phyloP scores from a whole-genome alignment of 768 basidiomycete genomes.

The Panaeolus papilionaceus region DNA sequence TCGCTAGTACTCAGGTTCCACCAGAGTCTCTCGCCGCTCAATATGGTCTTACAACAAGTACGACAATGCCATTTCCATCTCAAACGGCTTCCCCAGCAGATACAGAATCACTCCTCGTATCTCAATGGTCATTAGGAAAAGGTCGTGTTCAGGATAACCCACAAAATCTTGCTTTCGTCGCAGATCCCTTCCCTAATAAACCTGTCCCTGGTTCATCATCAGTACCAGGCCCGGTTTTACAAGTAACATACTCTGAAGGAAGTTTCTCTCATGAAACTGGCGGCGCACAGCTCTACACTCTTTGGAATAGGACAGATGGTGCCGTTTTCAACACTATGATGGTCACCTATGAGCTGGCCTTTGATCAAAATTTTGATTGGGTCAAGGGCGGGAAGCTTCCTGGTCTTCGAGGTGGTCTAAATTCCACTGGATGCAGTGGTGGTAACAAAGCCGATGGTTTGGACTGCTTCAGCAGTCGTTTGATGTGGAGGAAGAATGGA shows the following conservation, averaged over 20 bases:
- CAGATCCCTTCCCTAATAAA: conserved; percentile 67
- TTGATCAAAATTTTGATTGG: conserved; percentile 69
- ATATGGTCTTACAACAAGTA: conserved; percentile 65
- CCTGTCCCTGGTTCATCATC: conserved; percentile 39
- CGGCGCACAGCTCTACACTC: conserved; percentile 70
- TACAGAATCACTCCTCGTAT: conserved; percentile 55
- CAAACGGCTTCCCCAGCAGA: conserved; percentile 58
- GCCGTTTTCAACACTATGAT: conserved; percentile 70
- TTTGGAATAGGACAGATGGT: conserved; percentile 69
- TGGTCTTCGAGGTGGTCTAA: conserved; percentile 72
- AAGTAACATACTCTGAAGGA: conserved; percentile 67
- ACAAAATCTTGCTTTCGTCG: conserved; percentile 63
- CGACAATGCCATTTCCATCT: conserved; percentile 68
- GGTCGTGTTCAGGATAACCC: conserved; percentile 65
- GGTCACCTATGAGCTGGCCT: conserved; percentile 77
- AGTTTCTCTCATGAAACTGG: conserved; percentile 65
- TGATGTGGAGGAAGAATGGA: conserved; percentile 78
- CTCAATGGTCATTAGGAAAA: conserved; percentile 67
- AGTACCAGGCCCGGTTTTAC: conserved; percentile 52
- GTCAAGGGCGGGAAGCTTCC: conserved; percentile 82
- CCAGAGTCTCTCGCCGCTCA: conserved; percentile 50
- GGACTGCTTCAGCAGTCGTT: conserved; percentile 73
- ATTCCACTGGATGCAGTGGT: conserved; percentile 70
- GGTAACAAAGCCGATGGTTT: conserved; percentile 66
- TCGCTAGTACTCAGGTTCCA: conserved; percentile 37